These are phyloP conservation scores for Sisymbrium altissimum DNA, from an alignment of 345 rosid species.

Conservation along the genomic window DNA sequence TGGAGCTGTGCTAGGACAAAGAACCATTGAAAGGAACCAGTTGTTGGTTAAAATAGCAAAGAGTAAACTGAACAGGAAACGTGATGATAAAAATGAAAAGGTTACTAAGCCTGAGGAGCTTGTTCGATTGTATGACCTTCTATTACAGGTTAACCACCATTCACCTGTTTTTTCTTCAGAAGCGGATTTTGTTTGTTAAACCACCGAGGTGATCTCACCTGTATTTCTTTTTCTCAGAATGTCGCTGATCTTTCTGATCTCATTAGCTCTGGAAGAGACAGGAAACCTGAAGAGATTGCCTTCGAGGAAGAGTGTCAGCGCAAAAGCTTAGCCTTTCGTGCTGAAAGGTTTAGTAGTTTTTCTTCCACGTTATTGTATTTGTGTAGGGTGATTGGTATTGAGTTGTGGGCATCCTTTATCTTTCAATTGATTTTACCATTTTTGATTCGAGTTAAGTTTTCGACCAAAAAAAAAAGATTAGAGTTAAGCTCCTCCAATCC, in stretches of 20 bases:
- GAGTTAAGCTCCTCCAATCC: slow-evolving; percentile 2
- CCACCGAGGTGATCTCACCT: slow-evolving; percentile 10
- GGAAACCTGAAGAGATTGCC: slow-evolving; percentile 83
- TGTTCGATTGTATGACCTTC: slow-evolving; percentile 90
- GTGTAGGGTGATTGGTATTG: background rate
- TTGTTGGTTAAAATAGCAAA: slow-evolving; percentile 82
- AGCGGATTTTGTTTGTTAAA: background rate
- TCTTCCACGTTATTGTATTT: slow-evolving; percentile 14
- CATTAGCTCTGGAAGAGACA: slow-evolving; percentile 93
- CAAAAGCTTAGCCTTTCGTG: slow-evolving; percentile 74
- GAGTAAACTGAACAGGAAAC: slow-evolving; percentile 73
- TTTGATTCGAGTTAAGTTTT: too few relatives aligned
- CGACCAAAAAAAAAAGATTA: too few relatives aligned
- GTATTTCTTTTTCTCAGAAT: slow-evolving; percentile 55
- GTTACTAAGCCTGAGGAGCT: slow-evolving; percentile 94
- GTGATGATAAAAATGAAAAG: slow-evolving; percentile 89
- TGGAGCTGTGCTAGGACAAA: slow-evolving; percentile 81
- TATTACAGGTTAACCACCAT: slow-evolving; percentile 62
- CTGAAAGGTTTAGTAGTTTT: slow-evolving; percentile 64
- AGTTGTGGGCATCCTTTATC: background rate
- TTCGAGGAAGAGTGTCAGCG: slow-evolving; percentile 75
- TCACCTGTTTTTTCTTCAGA: background rate
- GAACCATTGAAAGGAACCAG: slow-evolving; percentile 92
- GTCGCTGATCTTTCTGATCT: slow-evolving; percentile 95
- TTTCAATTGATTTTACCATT: background rate